Percentiles rank a stretch among this genome's conserved stretches.
These are phyloP conservation scores for Aspergillus fructus DNA, from an alignment of 2,329 filamentous ascomycete genomes.

Conservation along the genomic window DNA sequence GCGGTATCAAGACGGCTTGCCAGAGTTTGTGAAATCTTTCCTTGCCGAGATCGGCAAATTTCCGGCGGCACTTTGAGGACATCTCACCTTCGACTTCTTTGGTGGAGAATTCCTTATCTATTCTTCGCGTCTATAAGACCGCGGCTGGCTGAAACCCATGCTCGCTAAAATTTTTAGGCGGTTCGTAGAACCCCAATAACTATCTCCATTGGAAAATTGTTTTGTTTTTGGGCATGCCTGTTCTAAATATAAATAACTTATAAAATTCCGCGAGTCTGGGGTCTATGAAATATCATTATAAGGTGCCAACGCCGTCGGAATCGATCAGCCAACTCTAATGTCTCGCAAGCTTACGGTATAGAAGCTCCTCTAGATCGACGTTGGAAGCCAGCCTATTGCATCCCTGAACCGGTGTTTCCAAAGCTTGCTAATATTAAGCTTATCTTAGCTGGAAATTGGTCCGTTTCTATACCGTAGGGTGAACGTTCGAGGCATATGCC, in stretches of 20 bases:
- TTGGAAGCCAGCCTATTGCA: not conserved
- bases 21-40: not conserved
- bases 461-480: not conserved
- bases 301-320: not conserved
- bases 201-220: not conserved
- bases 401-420: not conserved
- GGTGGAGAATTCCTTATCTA: conserved; percentile 21
- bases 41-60: conserved; percentile 24
- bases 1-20: not conserved
- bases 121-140: not conserved
- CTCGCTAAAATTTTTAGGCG: not conserved
- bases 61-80: conserved; percentile 22
- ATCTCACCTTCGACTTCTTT: conserved; percentile 14
- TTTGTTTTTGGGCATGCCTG: not conserved
- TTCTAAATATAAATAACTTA: not conserved
- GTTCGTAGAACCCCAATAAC: not conserved
- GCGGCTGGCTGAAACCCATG: not conserved
- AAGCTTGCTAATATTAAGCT: conserved; percentile 4
- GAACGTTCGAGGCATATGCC: not conserved
- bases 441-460: conserved; percentile 1
- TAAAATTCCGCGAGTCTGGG: not conserved
- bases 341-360: not conserved
- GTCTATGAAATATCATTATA: not conserved
- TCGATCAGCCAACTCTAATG: not conserved
- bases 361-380: not conserved